Evolutionary conservation across 179 eudicot genomes (phyloP).

Genomic region (Amaranthus tricolor): DNA sequence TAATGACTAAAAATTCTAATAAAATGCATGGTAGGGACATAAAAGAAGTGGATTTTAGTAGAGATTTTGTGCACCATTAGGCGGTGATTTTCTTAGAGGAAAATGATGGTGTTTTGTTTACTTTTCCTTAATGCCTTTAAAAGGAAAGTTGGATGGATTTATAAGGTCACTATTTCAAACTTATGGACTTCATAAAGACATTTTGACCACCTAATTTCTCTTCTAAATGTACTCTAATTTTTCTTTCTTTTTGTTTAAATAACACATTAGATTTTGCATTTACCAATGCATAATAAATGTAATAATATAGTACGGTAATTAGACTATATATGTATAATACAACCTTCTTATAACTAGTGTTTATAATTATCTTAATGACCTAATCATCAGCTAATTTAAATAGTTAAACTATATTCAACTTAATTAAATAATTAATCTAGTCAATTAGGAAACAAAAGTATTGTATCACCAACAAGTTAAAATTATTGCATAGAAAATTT

Average conservation of each 20-base stretch:
- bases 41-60: slow-evolving; percentile 14
- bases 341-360: too few species aligned
- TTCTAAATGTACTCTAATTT: too few species aligned
- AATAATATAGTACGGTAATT: too few species aligned
- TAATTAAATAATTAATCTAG: neutral
- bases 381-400: too few species aligned
- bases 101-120: slow-evolving; percentile 53
- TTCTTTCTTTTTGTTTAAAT: too few species aligned
- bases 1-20: neutral
- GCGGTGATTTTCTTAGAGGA: slow-evolving; percentile 37
- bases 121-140: slow-evolving; percentile 31
- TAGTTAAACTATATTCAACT: too few species aligned
- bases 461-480: too few species aligned
- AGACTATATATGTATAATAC: too few species aligned
- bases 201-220: neutral
- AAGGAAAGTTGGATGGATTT: neutral
- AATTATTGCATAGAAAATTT: too few species aligned
- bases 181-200: slow-evolving; percentile 3
- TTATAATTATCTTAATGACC: too few species aligned
- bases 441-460: neutral
- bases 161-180: neutral
- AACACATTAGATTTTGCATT: too few species aligned
- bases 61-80: slow-evolving; percentile 18
- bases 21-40: slow-evolving; percentile 23
- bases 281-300: too few species aligned